Base-by-base conservation (phyloP, 371 early-diverging fungal genomes). In the Apophysomyces sp. region DNA sequence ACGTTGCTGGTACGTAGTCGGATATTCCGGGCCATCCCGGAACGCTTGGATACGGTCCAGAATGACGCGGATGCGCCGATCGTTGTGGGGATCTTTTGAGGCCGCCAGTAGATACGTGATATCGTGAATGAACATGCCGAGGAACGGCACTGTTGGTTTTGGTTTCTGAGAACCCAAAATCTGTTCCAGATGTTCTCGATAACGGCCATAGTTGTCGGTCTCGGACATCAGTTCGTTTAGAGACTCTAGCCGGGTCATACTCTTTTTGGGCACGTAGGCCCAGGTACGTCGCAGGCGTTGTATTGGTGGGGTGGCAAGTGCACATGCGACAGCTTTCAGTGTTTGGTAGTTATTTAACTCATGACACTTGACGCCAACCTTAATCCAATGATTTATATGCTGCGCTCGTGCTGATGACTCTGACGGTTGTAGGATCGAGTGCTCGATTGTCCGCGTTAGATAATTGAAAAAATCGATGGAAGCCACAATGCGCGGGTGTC, bases 391-490 rank as follows among this genome's bases (percentile, higher is more conserved):
- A 39, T 83, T 73, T 12, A 90, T 79, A 18, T 76, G 71, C 40
- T 79, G 77, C 4, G 87, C 88, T 9, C 92, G 75, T 30, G 73
- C 78, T 0, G 80, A 68, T 0, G 86, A 75, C 41, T 79, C 81
- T 21, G 71, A 67, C 0, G 83, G 84, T 24, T 80, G 73, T 15
- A 92, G 67, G 30, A 92, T 83, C 0, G 92, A 84, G 52, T 79
- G 78, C 63, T 92, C 92, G 36, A 92, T 82, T 27, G 84, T 59
- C 8, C 92, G 78, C 18, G 91, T 88, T 8, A 89, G 59, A 61
- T 86, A 90, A 63, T 92, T 92, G 83, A 92, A 92, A 68, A 89
- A 89, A 55, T 89, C 91, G 13, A 89, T 85, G 5, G 84, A 85
- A 2, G 86, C 86, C n/a, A 81, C 83, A 4, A 92, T 76, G 4